Conservation (phyloP, 2,329 filamentous ascomycete species). For the Pyrenophora tritici-repentis region DNA sequence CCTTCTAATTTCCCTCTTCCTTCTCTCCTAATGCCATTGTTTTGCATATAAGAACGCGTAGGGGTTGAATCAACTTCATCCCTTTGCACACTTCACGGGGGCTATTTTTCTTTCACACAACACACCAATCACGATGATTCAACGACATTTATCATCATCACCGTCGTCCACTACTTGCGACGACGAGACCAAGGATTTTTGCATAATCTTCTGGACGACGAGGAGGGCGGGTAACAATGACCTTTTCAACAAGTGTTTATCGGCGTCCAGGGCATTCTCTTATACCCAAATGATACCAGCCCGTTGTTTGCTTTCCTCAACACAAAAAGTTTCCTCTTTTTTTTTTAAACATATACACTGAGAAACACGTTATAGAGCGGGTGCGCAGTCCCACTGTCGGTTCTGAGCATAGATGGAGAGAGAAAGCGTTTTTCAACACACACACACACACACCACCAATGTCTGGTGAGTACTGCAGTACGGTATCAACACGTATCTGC, state of each 20-base stretch:
- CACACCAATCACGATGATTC: conserved; percentile 5
- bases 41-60: too few relatives aligned
- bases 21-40: too few relatives aligned
- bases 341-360: conserved; percentile 14
- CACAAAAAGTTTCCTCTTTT: conserved; percentile 31
- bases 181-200: conserved; percentile 27
- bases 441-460: conserved; percentile 31
- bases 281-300: conserved; percentile 41
- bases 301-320: conserved; percentile 23
- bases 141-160: conserved; percentile 13
- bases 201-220: conserved; percentile 39
- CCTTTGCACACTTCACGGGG: conserved; percentile 31
- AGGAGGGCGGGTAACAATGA: conserved; percentile 35
- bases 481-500: conserved; percentile 34
- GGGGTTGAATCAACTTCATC: conserved; percentile 50
- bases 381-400: too few relatives aligned
- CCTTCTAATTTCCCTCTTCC: conserved; percentile 66
- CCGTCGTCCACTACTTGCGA: too few relatives aligned
- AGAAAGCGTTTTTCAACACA: conserved; percentile 17
- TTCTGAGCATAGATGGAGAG: neutral
- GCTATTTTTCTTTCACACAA: too few relatives aligned
- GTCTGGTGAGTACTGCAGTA: conserved; percentile 21
- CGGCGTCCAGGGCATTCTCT: conserved; percentile 41
- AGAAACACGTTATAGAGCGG: neutral
- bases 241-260: conserved; percentile 49